Conservation (phyloP, 805 yeast genomes). For the Lipomyces japonicus region DNA sequence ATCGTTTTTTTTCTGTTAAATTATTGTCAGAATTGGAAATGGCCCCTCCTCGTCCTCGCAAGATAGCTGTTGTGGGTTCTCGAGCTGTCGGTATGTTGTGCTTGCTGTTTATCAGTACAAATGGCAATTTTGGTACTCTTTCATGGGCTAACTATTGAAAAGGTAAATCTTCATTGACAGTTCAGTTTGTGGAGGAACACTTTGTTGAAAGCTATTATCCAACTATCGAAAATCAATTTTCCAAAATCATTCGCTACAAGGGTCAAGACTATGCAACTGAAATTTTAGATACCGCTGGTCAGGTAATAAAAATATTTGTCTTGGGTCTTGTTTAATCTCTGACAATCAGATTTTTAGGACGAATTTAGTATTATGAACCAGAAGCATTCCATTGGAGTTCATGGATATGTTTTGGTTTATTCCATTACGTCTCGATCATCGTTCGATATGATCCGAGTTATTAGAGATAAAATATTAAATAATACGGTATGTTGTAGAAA, state of each 20-base stretch:
- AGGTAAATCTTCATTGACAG: constrained; percentile 76
- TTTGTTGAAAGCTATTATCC: constrained; percentile 88
- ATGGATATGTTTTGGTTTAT: constrained; percentile 78
- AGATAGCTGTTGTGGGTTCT: constrained; percentile 82
- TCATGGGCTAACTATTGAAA: constrained; percentile 31
- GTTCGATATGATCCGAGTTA: constrained; percentile 69
- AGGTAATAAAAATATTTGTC: constrained; percentile 13
- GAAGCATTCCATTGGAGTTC: constrained; percentile 73
- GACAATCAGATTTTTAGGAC: constrained; percentile 49
- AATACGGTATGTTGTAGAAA: constrained; percentile 31
- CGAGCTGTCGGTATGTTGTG: constrained; percentile 65
- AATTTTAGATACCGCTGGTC: constrained; percentile 85
- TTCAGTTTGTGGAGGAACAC: constrained; percentile 80
- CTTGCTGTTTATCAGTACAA: background rate
- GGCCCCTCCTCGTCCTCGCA: constrained; percentile 50
- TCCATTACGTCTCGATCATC: constrained; percentile 75
- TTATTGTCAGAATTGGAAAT: no score
- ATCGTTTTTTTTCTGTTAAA: no score
- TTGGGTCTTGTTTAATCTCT: background rate
- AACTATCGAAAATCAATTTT: constrained; percentile 81
- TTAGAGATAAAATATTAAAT: constrained; percentile 80
- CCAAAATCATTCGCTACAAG: constrained; percentile 62
- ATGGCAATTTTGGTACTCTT: background rate
- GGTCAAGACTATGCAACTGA: constrained; percentile 77
- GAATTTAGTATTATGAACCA: constrained; percentile 78